Conservation (phyloP, 2,329 filamentous ascomycete genomes). For the Grosmannia penicillata region DNA sequence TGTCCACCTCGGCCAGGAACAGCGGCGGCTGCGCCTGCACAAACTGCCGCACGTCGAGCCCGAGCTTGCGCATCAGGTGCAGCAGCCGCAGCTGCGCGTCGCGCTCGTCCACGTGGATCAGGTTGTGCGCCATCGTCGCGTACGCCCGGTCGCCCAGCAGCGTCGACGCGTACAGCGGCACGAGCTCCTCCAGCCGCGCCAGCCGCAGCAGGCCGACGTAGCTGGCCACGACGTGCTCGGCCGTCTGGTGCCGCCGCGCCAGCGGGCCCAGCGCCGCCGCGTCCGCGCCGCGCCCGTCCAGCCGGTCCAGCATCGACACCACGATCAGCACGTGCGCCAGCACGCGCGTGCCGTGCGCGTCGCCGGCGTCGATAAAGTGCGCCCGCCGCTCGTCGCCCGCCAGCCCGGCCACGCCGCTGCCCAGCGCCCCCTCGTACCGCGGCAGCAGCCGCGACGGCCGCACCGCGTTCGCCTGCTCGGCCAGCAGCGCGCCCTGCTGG, state of each 20-base stretch:
- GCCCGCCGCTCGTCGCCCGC: neutral
- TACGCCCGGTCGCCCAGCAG: constrained; percentile 51
- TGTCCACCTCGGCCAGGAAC: constrained; percentile 32
- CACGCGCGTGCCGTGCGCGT: constrained; percentile 52
- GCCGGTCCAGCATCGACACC: constrained; percentile 48
- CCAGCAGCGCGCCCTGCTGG: constrained; percentile 40
- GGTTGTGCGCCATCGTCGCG: constrained; percentile 57
- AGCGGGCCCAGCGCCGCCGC: constrained; percentile 22
- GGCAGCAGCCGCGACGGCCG: constrained; percentile 27
- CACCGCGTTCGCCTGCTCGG: constrained; percentile 25
- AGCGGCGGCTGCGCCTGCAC: constrained; percentile 51
- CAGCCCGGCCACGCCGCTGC: constrained; percentile 17
- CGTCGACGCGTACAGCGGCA: constrained; percentile 79
- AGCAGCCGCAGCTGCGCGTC: constrained; percentile 54
- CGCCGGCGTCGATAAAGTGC: constrained; percentile 38
- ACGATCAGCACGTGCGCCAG: constrained; percentile 52
- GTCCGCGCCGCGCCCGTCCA: constrained; percentile 12
- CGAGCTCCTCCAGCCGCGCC: constrained; percentile 57
- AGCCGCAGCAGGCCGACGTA: constrained; percentile 72
- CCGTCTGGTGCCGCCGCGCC: constrained; percentile 24
- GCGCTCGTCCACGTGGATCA: constrained; percentile 56
- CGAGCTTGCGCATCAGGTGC: constrained; percentile 58
- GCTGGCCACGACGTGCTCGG: constrained; percentile 63
- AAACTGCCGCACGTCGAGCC: constrained; percentile 58
- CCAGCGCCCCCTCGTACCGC: constrained; percentile 17